Evolutionary conservation across 176 grass and related monocot genomes (phyloP).

Genomic region (Hyparrhenia diplandra): DNA sequence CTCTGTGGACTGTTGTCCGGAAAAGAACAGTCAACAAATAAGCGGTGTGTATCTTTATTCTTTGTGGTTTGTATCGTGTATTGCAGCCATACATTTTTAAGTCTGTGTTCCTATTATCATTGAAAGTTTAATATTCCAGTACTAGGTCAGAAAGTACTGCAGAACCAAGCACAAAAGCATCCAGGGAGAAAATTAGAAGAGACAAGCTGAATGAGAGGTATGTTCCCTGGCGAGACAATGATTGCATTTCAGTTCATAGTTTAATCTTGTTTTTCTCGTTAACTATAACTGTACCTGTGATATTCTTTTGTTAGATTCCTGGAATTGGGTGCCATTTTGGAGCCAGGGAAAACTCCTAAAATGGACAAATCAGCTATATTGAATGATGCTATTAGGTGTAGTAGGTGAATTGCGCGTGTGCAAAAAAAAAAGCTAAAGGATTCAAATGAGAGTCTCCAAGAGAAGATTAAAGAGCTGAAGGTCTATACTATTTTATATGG

Average conservation of each 20-base stretch:
- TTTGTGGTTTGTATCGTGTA: background rate
- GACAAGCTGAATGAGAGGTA: constrained; percentile 92
- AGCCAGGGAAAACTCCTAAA: constrained; percentile 85
- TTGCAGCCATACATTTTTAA: background rate
- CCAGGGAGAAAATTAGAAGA: constrained; percentile 88
- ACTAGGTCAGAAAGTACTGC: constrained; percentile 57
- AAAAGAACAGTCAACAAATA: constrained; percentile 63
- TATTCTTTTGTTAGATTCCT: constrained; percentile 61
- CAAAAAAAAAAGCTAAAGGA: constrained; percentile 86
- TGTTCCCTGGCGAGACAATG: background rate
- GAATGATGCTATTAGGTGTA: constrained; percentile 72
- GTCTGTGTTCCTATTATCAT: background rate
- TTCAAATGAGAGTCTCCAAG: constrained; percentile 80
- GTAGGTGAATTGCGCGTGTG: constrained; percentile 73
- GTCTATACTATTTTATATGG: constrained; percentile 29
- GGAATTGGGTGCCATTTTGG: constrained; percentile 79
- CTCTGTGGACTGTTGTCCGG: constrained; percentile 41
- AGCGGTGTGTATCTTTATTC: constrained; percentile 57
- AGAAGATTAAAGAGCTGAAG: constrained; percentile 99
- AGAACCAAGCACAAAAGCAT: constrained; percentile 86
- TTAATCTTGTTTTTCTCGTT: background rate
- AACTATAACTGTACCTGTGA: too few relatives aligned
- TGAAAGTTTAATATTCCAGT: constrained; percentile 43
- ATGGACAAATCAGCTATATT: constrained; percentile 95
- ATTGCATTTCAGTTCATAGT: background rate